Evolutionary conservation across 1,139 yeast species (phyloP).

Genomic region (Kodamaea alishanica): DNA sequence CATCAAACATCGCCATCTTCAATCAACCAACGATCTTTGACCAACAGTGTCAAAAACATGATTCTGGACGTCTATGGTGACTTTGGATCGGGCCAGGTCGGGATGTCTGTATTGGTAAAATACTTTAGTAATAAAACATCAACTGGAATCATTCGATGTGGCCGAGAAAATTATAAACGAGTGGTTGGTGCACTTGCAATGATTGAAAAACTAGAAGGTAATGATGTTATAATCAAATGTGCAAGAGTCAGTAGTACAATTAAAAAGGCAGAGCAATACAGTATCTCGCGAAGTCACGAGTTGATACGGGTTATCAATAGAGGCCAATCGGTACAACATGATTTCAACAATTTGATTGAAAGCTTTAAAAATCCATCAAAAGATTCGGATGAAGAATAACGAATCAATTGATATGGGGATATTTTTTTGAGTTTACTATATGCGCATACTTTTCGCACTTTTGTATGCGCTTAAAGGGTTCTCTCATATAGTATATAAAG

Average conservation of each 20-base stretch:
- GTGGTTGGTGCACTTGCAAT: conserved; percentile 70
- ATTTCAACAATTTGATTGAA: conserved; percentile 10
- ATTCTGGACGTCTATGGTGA: conserved; percentile 71
- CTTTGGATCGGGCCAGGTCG: conserved; percentile 66
- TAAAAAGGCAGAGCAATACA: conserved; percentile 72
- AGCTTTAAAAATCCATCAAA: conserved; percentile 8
- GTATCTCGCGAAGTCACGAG: conserved; percentile 43
- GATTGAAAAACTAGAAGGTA: conserved; percentile 53
- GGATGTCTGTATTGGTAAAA: conserved; percentile 59
- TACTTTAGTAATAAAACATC: conserved; percentile 81
- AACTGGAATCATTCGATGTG: conserved; percentile 79
- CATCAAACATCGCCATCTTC: conserved; percentile 49
- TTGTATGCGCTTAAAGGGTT: conserved; percentile 5
- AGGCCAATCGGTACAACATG: conserved; percentile 9
- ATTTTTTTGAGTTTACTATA: background rate
- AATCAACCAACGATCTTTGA: conserved; percentile 44
- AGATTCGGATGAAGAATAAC: conserved; percentile 3
- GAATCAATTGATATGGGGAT: background rate
- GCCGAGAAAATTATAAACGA: conserved; percentile 58
- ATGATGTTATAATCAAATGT: conserved; percentile 55
- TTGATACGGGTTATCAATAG: conserved; percentile 33
- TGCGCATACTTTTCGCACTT: conserved; percentile 1
- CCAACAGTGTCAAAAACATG: conserved; percentile 51
- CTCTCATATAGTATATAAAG: background rate
- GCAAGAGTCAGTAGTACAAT: conserved; percentile 84